These are phyloP conservation scores for Coemansia sp. DNA, from an alignment of 192 early-diverging fungal species.

Conservation along the genomic window DNA sequence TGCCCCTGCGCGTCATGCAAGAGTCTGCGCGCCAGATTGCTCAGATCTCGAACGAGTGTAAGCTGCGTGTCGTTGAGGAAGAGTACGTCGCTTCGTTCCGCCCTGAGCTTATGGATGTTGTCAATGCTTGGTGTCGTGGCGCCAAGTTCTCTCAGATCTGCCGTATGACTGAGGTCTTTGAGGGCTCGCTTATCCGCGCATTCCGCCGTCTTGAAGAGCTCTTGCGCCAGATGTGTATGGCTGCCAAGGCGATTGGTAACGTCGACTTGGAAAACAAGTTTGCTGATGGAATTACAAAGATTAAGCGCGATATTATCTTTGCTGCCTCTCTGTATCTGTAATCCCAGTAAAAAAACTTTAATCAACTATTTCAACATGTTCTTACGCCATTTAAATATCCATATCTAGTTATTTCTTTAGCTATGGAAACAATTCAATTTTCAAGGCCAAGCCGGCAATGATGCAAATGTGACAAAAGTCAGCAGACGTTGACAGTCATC, in stretches of 20 bases:
- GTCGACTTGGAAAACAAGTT: conserved; percentile 93
- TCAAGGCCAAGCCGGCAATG: too few species aligned
- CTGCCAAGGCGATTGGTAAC: conserved; percentile 94
- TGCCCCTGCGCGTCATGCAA: conserved; percentile 76
- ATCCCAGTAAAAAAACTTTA: conserved; percentile 11
- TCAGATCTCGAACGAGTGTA: conserved; percentile 84
- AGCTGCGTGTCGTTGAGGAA: conserved; percentile 83
- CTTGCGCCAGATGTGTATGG: conserved; percentile 83
- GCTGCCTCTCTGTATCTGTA: conserved; percentile 91
- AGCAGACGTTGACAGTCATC: too few species aligned
- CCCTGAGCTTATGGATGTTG: conserved; percentile 92
- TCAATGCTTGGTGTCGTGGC: conserved; percentile 88
- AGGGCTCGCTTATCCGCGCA: conserved; percentile 89
- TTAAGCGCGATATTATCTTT: conserved; percentile 98
- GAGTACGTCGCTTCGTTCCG: conserved; percentile 86
- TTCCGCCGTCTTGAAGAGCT: conserved; percentile 91
- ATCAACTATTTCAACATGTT: too few species aligned
- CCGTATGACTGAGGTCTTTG: conserved; percentile 93
- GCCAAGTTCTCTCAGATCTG: conserved; percentile 94
- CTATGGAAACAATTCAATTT: too few species aligned
- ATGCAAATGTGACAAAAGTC: too few species aligned
- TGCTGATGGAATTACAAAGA: conserved; percentile 85
- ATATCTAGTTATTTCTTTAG: too few species aligned
- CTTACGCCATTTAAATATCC: too few species aligned
- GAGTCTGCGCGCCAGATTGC: conserved; percentile 85